A percentile compares a stretch with the other conserved stretches of the same genome.
phyloP scores from a whole-genome alignment of 306 rosid genomes.

The Senna tora region DNA sequence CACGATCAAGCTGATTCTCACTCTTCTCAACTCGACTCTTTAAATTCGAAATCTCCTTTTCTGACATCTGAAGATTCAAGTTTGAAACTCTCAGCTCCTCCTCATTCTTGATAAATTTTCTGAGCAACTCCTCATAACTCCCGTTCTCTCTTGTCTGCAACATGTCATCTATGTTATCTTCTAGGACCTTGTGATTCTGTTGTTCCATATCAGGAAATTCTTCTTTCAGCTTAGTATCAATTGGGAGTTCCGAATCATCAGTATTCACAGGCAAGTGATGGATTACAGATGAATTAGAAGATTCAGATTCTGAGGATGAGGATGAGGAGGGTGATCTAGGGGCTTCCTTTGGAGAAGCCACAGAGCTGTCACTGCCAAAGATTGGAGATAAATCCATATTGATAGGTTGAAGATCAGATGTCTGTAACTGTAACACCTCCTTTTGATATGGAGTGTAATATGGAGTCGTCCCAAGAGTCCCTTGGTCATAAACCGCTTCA shows the following conservation, averaged over 20 bases:
- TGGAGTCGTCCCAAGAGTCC: conserved; percentile 48
- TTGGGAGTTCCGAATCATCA: conserved; percentile 37
- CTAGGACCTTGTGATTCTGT: conserved; percentile 36
- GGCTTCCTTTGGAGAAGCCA: conserved; percentile 53
- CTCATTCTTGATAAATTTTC: conserved; percentile 38
- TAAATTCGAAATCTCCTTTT: conserved; percentile 43
- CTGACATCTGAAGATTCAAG: conserved; percentile 49
- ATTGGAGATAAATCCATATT: conserved; percentile 52
- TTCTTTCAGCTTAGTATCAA: conserved; percentile 47
- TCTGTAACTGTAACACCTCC: conserved; percentile 35
- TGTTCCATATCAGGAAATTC: conserved; percentile 50
- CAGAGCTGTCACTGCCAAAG: conserved; percentile 58
- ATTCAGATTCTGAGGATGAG: conserved; percentile 60
- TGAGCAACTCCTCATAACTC: conserved; percentile 48
- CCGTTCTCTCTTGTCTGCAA: conserved; percentile 30
- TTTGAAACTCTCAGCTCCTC: conserved; percentile 52
- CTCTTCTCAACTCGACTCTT: conserved; percentile 42
- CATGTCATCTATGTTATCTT: conserved; percentile 33
- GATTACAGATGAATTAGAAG: conserved; percentile 34
- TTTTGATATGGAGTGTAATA: conserved; percentile 61
- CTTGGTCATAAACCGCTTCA: conserved; percentile 44
- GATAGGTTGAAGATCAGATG: conserved; percentile 44
- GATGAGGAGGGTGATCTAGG: conserved; percentile 45
- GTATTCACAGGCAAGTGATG: conserved; percentile 42
- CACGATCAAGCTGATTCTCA: conserved; percentile 42